phyloP scores from a whole-genome alignment of 1,284 basidiomycete genomes.

The Laetiporus sulphureus region DNA sequence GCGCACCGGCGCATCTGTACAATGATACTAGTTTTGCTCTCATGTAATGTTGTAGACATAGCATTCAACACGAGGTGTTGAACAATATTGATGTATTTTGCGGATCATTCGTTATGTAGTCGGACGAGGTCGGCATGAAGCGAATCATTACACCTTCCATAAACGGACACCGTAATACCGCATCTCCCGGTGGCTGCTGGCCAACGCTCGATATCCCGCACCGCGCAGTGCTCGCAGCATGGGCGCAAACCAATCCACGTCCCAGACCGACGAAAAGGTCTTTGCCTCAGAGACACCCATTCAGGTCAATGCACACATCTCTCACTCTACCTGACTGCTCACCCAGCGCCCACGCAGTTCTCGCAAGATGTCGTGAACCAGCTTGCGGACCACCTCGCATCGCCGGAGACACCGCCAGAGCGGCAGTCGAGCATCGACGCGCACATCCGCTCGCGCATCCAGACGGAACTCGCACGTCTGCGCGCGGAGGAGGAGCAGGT shows the following conservation, averaged over 20 bases:
- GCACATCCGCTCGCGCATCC: slow-evolving; percentile 60
- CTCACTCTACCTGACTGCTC: slow-evolving; percentile 1
- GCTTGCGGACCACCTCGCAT: slow-evolving; percentile 55
- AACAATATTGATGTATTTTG: too few species aligned
- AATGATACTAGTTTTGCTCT: slow-evolving; percentile 9
- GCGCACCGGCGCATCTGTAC: slow-evolving; percentile 14
- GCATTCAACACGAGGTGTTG: too few species aligned
- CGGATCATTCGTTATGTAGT: too few species aligned
- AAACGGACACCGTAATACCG: too few species aligned
- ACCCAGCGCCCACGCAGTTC: slow-evolving; percentile 41
- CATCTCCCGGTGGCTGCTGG: too few species aligned
- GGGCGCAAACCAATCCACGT: slow-evolving; percentile 63
- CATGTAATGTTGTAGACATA: too few species aligned
- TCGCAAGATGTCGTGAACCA: slow-evolving; percentile 71
- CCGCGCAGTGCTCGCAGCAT: too few species aligned
- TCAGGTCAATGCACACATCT: slow-evolving; percentile 38
- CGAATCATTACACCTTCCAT: background rate
- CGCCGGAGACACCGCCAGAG: slow-evolving; percentile 51
- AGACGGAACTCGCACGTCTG: slow-evolving; percentile 54
- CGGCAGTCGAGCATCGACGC: slow-evolving; percentile 67
- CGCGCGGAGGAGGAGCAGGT: slow-evolving; percentile 62
- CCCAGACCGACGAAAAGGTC: slow-evolving; percentile 47
- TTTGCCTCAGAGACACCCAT: slow-evolving; percentile 59
- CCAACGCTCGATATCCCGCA: too few species aligned
- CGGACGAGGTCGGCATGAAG: background rate